Conservation (phyloP, 805 yeast species). For the Wickerhamomyces xylosicus region DNA sequence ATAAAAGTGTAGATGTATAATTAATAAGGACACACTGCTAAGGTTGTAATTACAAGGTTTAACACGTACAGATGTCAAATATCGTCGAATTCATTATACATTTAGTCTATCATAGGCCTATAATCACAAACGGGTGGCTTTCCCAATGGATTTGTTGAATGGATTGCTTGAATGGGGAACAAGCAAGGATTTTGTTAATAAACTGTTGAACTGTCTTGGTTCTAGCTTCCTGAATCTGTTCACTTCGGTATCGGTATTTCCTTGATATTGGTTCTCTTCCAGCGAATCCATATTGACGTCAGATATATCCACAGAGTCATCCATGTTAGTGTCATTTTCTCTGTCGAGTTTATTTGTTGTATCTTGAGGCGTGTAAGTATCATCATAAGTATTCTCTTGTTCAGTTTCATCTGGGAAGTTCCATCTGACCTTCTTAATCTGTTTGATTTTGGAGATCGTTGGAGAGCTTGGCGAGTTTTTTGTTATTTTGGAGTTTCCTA, state of each 20-base stretch:
- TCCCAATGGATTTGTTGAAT: not conserved
- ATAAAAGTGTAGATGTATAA: no score
- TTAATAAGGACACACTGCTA: no score
- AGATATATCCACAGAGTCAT: constrained; percentile 2
- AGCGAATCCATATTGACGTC: constrained; percentile 15
- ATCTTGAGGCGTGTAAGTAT: not conserved
- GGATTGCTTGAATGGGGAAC: not conserved
- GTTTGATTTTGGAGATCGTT: constrained; percentile 13
- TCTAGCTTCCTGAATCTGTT: not conserved
- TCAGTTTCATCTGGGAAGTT: constrained; percentile 23
- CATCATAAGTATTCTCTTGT: not conserved
- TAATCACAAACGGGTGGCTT: not conserved
- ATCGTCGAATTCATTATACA: no score
- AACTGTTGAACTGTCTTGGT: not conserved
- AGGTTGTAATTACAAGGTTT: no score
- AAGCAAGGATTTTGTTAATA: not conserved
- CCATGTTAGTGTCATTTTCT: constrained; percentile 4
- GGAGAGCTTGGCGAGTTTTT: constrained; percentile 9
- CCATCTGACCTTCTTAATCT: constrained; percentile 36
- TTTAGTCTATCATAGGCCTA: no score
- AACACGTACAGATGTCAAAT: no score
- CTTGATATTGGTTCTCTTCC: not conserved
- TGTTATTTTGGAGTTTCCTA: constrained; percentile 8
- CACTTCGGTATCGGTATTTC: not conserved
- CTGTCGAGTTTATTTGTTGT: constrained; percentile 2